These are phyloP conservation scores for Trichophyton mentagrophytes DNA, from an alignment of 2,329 filamentous ascomycete species.

Conservation along the genomic window DNA sequence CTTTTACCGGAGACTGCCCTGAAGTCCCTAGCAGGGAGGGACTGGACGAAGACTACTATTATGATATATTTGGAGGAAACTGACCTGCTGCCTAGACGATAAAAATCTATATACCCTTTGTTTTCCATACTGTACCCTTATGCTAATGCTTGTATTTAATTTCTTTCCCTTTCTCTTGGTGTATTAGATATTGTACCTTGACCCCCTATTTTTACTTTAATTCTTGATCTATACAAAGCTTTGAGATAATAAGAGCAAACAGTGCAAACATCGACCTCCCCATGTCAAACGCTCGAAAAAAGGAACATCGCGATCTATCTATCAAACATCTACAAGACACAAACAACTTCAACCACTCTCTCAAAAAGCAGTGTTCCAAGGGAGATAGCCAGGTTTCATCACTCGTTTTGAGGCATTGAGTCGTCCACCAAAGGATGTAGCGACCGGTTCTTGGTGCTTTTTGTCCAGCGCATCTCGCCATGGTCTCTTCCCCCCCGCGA, in stretches of 20 bases:
- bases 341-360: background rate
- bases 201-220: background rate
- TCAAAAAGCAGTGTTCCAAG: background rate
- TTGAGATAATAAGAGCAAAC: background rate
- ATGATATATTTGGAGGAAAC: conserved; percentile 51
- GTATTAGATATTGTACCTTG: background rate
- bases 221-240: background rate
- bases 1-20: conserved; percentile 55
- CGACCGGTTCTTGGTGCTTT: background rate
- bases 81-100: conserved; percentile 9
- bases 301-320: background rate
- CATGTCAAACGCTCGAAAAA: background rate
- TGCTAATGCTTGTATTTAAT: background rate
- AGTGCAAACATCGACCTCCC: background rate
- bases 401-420: background rate
- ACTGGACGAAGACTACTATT: conserved; percentile 86
- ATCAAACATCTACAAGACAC: background rate
- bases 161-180: conserved; percentile 2
- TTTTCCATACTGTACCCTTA: background rate
- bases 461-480: conserved; percentile 13
- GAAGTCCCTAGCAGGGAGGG: conserved; percentile 70
- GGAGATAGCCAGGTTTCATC: background rate
- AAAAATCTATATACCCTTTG: conserved; percentile 4
- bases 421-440: background rate
- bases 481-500: conserved; percentile 23